phyloP scores from a whole-genome alignment of 2,329 filamentous ascomycete genomes.

The Capronia americana region DNA sequence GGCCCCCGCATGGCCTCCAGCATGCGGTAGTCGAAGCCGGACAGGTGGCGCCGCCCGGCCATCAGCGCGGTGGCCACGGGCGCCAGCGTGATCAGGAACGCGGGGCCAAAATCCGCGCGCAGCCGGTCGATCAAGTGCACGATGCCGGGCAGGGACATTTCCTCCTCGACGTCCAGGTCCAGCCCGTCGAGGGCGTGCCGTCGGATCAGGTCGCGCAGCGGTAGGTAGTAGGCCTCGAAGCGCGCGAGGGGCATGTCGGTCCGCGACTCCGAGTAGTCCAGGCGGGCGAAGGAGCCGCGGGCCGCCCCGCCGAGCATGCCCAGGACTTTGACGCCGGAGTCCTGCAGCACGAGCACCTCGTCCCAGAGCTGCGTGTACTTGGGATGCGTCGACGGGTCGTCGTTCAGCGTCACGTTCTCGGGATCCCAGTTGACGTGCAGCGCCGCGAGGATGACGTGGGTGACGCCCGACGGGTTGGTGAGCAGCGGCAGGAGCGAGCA shows the following conservation, averaged over 20 bases:
- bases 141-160: slow-evolving; percentile 70
- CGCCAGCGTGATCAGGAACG: slow-evolving; percentile 73
- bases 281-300: slow-evolving; percentile 70
- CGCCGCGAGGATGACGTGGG: slow-evolving; percentile 85
- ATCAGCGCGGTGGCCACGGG: slow-evolving; percentile 80
- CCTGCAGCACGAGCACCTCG: slow-evolving; percentile 75
- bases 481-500: slow-evolving; percentile 69
- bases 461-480: slow-evolving; percentile 64
- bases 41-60: slow-evolving; percentile 65
- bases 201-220: slow-evolving; percentile 69
- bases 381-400: slow-evolving; percentile 71
- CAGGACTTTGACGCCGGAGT: slow-evolving; percentile 76
- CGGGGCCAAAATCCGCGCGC: slow-evolving; percentile 56
- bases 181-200: slow-evolving; percentile 69
- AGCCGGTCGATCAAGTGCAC: slow-evolving; percentile 71
- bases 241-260: slow-evolving; percentile 47
- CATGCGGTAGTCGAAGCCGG: slow-evolving; percentile 79
- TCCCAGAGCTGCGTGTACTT: slow-evolving; percentile 77
- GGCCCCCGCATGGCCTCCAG: slow-evolving; percentile 71
- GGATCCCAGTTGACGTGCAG: slow-evolving; percentile 79
- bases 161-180: slow-evolving; percentile 82
- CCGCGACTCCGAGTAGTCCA: slow-evolving; percentile 59
- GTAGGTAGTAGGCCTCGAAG: slow-evolving; percentile 77
- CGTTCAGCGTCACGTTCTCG: slow-evolving; percentile 76
- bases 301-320: slow-evolving; percentile 89